Percentiles rank a stretch among this genome's conserved stretches.
Conservation (phyloP, 257 asterid species). For the Osmanthus fragrans region DNA sequence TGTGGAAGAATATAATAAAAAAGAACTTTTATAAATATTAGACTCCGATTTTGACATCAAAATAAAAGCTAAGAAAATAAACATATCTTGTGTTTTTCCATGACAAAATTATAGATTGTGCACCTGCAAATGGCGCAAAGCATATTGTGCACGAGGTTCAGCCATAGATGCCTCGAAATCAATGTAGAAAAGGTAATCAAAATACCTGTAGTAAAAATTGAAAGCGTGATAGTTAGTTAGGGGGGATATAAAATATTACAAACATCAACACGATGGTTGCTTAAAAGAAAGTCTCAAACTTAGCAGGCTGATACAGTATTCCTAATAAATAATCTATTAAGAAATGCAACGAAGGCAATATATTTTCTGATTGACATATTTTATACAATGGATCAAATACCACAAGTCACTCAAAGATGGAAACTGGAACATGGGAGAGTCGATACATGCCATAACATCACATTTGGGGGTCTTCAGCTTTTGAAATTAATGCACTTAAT, state of each 20-base stretch:
- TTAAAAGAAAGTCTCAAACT: too few species aligned
- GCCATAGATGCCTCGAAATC: constrained; percentile 63
- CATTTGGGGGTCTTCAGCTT: not conserved
- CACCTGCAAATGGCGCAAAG: constrained; percentile 51
- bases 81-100: not conserved
- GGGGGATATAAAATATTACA: too few species aligned
- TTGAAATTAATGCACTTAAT: too few species aligned
- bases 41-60: not conserved
- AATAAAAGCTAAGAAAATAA: not conserved
- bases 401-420: not conserved
- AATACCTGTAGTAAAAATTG: constrained; percentile 38
- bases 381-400: not conserved
- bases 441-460: not conserved
- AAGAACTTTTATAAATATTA: not conserved
- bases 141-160: constrained; percentile 59
- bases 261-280: too few species aligned
- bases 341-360: not conserved
- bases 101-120: not conserved
- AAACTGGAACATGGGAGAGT: not conserved
- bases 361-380: too few species aligned
- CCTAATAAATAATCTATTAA: too few species aligned
- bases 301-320: too few species aligned
- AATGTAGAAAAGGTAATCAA: constrained; percentile 54
- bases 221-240: not conserved
- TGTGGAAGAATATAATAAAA: not conserved